A percentile compares a stretch with the other conserved stretches of the same genome.
Conservation (phyloP, 2,329 filamentous ascomycete species). For the Aspergillus sp. region DNA sequence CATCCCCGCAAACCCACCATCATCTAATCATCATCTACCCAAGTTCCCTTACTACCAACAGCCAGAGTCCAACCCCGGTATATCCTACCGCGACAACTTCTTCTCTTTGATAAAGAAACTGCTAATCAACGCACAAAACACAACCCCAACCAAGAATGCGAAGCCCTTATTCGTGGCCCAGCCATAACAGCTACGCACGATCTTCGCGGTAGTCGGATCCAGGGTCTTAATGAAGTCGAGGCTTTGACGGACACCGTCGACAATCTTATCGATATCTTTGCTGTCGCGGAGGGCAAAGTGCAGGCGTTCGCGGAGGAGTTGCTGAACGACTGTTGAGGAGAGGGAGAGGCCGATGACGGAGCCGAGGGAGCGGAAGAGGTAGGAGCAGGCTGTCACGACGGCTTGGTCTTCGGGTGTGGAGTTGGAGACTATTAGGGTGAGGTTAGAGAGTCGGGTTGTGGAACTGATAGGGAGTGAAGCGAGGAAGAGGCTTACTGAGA, state of each 20-base stretch:
- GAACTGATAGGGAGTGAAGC: background rate
- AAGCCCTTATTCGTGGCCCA: conserved; percentile 56
- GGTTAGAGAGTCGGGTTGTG: background rate
- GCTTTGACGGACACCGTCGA: conserved; percentile 68
- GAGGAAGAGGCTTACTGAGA: conserved; percentile 50
- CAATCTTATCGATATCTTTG: conserved; percentile 64
- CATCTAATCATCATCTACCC: background rate
- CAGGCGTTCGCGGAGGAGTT: conserved; percentile 62
- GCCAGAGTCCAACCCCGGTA: background rate
- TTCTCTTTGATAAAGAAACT: conserved; percentile 60
- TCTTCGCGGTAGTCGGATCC: conserved; percentile 57
- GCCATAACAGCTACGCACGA: conserved; percentile 69
- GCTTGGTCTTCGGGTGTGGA: conserved; percentile 67
- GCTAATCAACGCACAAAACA: conserved; percentile 50
- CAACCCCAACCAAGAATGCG: conserved; percentile 52
- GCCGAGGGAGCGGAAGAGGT: conserved; percentile 75
- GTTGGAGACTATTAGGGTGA: conserved; percentile 61
- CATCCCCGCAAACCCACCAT: background rate
- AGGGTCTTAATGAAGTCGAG: conserved; percentile 68
- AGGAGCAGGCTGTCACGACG: conserved; percentile 75
- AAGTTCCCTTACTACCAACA: background rate
- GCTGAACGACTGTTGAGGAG: conserved; percentile 70
- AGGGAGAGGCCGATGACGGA: conserved; percentile 68
- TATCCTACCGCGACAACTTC: conserved; percentile 41
- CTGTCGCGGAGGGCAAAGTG: conserved; percentile 56